Percentiles rank a stretch among this genome's conserved stretches.
These are phyloP conservation scores for Corymbia calophylla DNA, from an alignment of 441 rosid species.

Conservation along the genomic window DNA sequence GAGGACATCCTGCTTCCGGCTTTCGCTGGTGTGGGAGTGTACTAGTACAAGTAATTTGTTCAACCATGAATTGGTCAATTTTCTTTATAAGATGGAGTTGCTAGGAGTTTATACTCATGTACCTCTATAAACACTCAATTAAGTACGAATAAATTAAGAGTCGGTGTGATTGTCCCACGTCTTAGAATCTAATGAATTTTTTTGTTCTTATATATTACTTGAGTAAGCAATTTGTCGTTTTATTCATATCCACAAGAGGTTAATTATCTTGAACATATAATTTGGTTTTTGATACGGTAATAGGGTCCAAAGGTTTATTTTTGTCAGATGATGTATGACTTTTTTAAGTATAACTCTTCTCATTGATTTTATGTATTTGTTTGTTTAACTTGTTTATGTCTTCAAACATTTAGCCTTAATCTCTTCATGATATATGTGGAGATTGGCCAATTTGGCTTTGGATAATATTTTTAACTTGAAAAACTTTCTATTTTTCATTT, in stretches of 20 bases:
- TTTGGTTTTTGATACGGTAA: neutral
- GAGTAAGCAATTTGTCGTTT: neutral
- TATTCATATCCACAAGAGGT: neutral
- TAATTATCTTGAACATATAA: neutral
- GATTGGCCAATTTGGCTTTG: too few relatives aligned
- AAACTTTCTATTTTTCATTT: neutral
- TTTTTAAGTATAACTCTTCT: neutral
- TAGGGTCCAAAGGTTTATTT: neutral
- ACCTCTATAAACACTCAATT: neutral
- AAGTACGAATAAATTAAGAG: too few relatives aligned
- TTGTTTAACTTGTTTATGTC: neutral
- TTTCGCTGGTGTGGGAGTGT: neutral
- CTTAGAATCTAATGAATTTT: neutral
- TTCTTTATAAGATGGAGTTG: neutral
- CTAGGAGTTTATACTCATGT: neutral
- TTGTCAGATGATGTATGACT: neutral
- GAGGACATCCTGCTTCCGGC: neutral
- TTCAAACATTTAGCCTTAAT: accelerated
- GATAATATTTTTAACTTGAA: neutral
- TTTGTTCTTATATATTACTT: neutral
- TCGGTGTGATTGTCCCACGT: neutral
- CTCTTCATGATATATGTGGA: neutral
- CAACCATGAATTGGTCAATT: neutral
- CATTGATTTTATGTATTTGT: neutral
- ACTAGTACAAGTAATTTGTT: neutral